phyloP scores from a whole-genome alignment of 352 stramenopile species.

The Globisporangium barbulae region DNA sequence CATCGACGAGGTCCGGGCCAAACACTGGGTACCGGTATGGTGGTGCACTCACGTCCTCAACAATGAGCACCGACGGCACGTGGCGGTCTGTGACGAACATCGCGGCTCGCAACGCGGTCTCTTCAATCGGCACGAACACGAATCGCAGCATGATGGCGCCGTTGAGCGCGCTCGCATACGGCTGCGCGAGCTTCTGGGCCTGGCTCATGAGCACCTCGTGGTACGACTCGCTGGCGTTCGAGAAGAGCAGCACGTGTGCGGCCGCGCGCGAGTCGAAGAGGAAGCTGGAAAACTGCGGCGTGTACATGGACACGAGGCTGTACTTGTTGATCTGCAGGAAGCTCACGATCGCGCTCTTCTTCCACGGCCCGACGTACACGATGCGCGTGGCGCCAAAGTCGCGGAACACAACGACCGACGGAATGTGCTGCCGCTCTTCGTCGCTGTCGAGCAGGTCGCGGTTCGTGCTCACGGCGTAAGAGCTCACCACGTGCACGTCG shows the following conservation, averaged over 20 bases:
- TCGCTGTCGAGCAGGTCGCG: conserved; percentile 19
- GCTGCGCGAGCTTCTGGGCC: conserved; percentile 14
- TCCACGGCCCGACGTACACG: conserved; percentile 24
- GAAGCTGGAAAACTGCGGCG: conserved; percentile 16
- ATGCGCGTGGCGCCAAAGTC: conserved; percentile 26
- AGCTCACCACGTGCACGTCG: conserved; percentile 16
- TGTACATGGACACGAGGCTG: conserved; percentile 31
- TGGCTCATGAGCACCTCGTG: conserved; percentile 16
- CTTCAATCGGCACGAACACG: conserved; percentile 22
- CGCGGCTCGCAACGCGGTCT: conserved; percentile 24
- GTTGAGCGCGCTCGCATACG: conserved; percentile 9
- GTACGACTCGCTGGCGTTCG: conserved; percentile 17
- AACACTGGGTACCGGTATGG: conserved; percentile 16
- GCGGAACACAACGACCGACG: conserved; percentile 27
- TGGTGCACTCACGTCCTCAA: conserved; percentile 19
- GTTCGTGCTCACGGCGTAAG: conserved; percentile 26
- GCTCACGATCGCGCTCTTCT: conserved; percentile 16
- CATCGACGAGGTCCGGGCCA: conserved; percentile 7
- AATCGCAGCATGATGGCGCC: conserved; percentile 25
- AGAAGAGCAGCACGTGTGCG: conserved; percentile 40
- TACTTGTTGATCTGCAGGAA: conserved; percentile 37
- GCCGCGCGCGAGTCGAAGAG: conserved; percentile 25
- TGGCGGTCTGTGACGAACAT: conserved; percentile 26
- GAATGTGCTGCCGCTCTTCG: conserved; percentile 12
- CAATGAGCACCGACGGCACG: conserved; percentile 25